A percentile compares a stretch with the other conserved stretches of the same genome.
phyloP scores from a whole-genome alignment of 1,284 basidiomycete species.

The Tranzscheliella williamsii region DNA sequence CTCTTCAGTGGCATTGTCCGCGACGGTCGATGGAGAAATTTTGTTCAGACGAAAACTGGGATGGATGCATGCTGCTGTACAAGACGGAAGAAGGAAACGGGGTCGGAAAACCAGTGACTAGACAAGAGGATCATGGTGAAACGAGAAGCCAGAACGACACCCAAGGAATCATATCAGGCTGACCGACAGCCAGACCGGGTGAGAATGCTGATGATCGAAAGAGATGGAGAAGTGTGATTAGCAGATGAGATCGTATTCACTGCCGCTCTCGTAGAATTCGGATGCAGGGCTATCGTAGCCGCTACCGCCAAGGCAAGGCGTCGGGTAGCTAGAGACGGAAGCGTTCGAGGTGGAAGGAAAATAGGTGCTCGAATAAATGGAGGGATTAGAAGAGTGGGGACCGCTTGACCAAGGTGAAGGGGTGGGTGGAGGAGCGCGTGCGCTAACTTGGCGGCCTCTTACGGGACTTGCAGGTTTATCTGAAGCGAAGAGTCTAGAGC shows the following conservation, averaged over 20 bases:
- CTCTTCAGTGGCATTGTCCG: too few species aligned
- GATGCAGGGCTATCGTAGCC: slow-evolving; percentile 51
- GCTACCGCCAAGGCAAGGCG: slow-evolving; percentile 22
- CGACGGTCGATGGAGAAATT: too few species aligned
- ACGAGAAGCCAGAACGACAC: too few species aligned
- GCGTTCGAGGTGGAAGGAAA: slow-evolving; percentile 6
- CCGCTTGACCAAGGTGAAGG: slow-evolving; percentile 27
- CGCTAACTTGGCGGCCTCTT: too few species aligned
- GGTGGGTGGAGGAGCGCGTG: slow-evolving; percentile 5
- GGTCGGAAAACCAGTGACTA: not conserved
- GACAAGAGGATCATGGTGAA: too few species aligned
- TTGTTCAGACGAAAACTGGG: too few species aligned
- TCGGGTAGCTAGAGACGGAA: slow-evolving; percentile 7
- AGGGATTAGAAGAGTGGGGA: slow-evolving; percentile 14
- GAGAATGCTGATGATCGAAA: not conserved
- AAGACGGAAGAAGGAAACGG: not conserved
- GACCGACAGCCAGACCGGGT: not conserved
- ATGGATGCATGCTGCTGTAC: not conserved
- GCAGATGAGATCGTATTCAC: slow-evolving; percentile 54
- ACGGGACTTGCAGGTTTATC: slow-evolving; percentile 5
- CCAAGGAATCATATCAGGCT: too few species aligned
- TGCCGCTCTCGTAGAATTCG: slow-evolving; percentile 57
- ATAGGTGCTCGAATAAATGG: slow-evolving; percentile 38
- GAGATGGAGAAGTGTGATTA: slow-evolving; percentile 7
- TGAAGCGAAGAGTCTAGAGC: not conserved